Evolutionary conservation across 805 yeast genomes (phyloP).

Genomic region (Groenewaldozyma tartarivorans): DNA sequence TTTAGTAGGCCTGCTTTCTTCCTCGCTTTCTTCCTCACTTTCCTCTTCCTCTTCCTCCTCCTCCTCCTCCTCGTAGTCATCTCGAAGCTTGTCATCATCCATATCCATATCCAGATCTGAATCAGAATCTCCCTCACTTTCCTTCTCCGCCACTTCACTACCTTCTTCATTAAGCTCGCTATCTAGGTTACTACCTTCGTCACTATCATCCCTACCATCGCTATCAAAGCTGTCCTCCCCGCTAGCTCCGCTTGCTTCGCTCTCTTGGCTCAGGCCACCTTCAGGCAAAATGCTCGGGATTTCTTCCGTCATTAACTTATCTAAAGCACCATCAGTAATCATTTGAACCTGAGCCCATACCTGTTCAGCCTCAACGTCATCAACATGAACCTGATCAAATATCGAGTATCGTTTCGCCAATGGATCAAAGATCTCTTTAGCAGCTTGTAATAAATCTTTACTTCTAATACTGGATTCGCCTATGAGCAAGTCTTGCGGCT

Average conservation of each 20-base stretch:
- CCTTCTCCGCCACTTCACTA: conserved; percentile 13
- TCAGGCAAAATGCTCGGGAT: conserved; percentile 37
- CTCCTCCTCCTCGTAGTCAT: conserved; percentile 21
- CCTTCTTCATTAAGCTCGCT: conserved; percentile 20
- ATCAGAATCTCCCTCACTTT: conserved; percentile 11
- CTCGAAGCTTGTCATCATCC: conserved; percentile 17
- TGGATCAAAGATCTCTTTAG: conserved; percentile 49
- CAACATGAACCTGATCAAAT: conserved; percentile 71
- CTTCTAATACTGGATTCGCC: conserved; percentile 11
- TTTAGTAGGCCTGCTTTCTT: conserved; percentile 17
- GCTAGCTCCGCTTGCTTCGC: conserved; percentile 11
- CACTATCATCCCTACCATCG: conserved; percentile 19
- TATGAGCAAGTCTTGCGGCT: conserved; percentile 22
- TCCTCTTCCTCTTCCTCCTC: conserved; percentile 22
- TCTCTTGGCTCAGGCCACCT: conserved; percentile 1
- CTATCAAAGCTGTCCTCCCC: conserved; percentile 15
- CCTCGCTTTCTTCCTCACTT: conserved; percentile 18
- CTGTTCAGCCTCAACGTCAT: conserved; percentile 83
- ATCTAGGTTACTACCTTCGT: conserved; percentile 22
- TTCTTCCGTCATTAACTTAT: conserved; percentile 45
- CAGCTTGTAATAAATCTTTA: conserved; percentile 20
- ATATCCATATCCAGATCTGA: conserved; percentile 21
- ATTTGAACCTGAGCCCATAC: conserved; percentile 90
- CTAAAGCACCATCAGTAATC: conserved; percentile 70
- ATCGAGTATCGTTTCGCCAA: conserved; percentile 46